Conservation (phyloP, 306 rosid genomes). For the Cucurbita maxima region DNA sequence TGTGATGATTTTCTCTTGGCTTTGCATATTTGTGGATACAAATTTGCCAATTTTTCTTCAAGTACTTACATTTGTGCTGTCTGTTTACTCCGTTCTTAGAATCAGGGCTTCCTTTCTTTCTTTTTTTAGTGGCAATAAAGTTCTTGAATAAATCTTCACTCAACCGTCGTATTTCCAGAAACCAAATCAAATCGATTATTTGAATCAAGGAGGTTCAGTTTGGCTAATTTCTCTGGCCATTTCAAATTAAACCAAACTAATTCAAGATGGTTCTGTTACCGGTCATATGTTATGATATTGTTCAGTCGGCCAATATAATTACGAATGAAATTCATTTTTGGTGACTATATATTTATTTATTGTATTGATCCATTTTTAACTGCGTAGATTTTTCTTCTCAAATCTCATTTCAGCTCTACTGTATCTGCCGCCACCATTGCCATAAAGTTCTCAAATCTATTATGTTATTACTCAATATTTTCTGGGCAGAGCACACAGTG, state of each 20-base stretch:
- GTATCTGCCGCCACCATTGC: not conserved
- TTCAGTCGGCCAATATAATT: no score
- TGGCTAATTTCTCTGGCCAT: not conserved
- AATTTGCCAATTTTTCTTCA: not conserved
- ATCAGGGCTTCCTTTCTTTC: no score
- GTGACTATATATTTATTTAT: no score
- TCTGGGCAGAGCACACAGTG: not conserved
- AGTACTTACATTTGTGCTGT: not conserved
- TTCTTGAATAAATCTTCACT: no score
- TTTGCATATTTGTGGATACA: not conserved
- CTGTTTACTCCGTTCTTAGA: no score
- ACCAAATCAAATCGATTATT: no score
- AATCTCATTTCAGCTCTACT: not conserved
- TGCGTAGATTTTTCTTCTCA: not conserved
- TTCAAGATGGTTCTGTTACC: not conserved
- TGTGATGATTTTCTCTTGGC: not conserved
- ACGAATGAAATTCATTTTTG: no score
- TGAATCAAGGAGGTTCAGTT: no score
- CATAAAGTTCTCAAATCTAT: not conserved
- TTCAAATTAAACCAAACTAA: not conserved
- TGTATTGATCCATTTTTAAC: not conserved
- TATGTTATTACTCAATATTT: not conserved
- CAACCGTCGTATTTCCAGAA: no score
- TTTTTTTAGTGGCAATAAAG: no score
- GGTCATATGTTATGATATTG: not conserved